Conservation (phyloP, 306 rosid genomes). For the Malus sieversii region DNA sequence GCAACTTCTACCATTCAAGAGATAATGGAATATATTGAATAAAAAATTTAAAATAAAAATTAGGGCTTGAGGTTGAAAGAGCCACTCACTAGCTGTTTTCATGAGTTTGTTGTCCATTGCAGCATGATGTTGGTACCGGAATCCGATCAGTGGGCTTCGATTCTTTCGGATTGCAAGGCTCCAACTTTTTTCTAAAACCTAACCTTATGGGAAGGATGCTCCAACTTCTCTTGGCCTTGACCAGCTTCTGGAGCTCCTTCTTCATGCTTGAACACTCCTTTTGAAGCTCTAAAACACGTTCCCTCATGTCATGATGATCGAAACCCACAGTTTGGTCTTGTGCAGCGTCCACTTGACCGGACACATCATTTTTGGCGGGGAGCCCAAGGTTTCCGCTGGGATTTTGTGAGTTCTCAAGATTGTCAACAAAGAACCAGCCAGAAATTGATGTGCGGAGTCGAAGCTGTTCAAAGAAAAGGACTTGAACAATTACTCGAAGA, state of each 20-base stretch:
- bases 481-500: slow-evolving; percentile 70
- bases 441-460: slow-evolving; percentile 81
- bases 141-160: slow-evolving; percentile 16
- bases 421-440: slow-evolving; percentile 74
- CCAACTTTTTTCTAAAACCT: slow-evolving; percentile 49
- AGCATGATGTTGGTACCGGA: slow-evolving; percentile 14
- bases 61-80: slow-evolving; percentile 21
- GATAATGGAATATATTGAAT: neutral
- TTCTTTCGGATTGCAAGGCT: slow-evolving; percentile 35
- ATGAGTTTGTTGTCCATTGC: slow-evolving; percentile 33
- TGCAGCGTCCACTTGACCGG: slow-evolving; percentile 23
- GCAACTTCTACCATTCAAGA: neutral
- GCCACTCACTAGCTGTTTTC: slow-evolving; percentile 27
- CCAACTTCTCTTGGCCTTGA: slow-evolving; percentile 63
- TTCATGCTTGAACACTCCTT: slow-evolving; percentile 67
- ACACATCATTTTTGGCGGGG: slow-evolving; percentile 24
- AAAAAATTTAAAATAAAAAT: neutral
- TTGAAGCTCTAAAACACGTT: slow-evolving; percentile 62
- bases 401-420: slow-evolving; percentile 47
- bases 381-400: slow-evolving; percentile 37
- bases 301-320: slow-evolving; percentile 41
- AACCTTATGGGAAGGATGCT: slow-evolving; percentile 53
- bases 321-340: slow-evolving; percentile 12
- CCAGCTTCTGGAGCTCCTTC: slow-evolving; percentile 55
- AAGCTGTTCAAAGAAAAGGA: slow-evolving; percentile 80